These are phyloP conservation scores for Scheffersomyces segobiensis DNA, from an alignment of 1,139 yeast genomes.

Conservation along the genomic window DNA sequence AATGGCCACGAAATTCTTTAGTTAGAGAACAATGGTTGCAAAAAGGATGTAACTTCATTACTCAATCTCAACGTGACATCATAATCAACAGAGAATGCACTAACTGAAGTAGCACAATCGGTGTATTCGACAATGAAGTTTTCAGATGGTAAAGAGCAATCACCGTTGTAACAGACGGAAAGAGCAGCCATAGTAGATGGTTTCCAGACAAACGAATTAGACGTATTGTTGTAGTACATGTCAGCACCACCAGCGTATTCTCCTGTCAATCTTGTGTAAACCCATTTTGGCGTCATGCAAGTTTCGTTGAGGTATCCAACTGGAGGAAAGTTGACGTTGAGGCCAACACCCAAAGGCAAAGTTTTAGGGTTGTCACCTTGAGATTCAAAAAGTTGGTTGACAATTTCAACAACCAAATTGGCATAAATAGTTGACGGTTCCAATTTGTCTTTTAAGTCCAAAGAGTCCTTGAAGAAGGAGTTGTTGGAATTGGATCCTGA, in stretches of 20 bases:
- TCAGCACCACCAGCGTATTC: constrained; percentile 29
- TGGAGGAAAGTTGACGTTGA: constrained; percentile 50
- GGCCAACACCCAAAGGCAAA: constrained; percentile 46
- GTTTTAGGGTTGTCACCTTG: constrained; percentile 30
- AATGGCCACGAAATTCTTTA: too few relatives aligned
- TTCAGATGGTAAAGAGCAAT: constrained; percentile 40
- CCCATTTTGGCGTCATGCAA: constrained; percentile 41
- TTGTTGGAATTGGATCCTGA: constrained; percentile 46
- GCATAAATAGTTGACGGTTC: constrained; percentile 46
- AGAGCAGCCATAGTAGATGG: constrained; percentile 17
- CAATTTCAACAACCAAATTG: constrained; percentile 36
- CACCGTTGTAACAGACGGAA: constrained; percentile 31
- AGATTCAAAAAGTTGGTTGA: constrained; percentile 33
- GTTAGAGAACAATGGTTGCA: constrained; percentile 18
- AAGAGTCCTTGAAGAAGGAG: constrained; percentile 41
- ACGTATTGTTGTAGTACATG: constrained; percentile 31
- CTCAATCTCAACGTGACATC: constrained; percentile 36
- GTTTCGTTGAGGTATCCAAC: constrained; percentile 34
- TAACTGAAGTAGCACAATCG: constrained; percentile 35
- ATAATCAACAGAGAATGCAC: constrained; percentile 43
- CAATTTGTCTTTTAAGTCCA: constrained; percentile 30
- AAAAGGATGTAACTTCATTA: constrained; percentile 23
- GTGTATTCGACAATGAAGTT: constrained; percentile 18
- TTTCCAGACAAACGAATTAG: constrained; percentile 23
- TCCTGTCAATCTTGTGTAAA: constrained; percentile 42